phyloP scores from a whole-genome alignment of 768 basidiomycete species.

The Lentinula raphanica region DNA sequence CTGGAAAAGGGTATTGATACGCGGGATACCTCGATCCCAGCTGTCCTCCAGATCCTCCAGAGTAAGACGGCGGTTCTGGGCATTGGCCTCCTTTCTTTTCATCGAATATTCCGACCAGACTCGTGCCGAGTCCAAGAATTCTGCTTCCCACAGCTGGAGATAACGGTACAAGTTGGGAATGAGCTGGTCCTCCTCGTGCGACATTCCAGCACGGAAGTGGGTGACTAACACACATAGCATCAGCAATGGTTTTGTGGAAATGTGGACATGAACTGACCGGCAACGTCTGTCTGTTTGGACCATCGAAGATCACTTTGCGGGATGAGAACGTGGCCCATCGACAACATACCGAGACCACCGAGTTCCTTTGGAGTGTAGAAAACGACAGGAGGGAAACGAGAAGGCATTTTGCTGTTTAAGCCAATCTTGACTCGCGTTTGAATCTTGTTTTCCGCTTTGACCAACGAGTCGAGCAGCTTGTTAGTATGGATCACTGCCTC shows the following conservation, averaged over 20 bases:
- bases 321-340: conserved; percentile 98
- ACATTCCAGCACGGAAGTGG: conserved; percentile 99
- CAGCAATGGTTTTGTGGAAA: neutral
- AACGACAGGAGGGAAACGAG: conserved; percentile 94
- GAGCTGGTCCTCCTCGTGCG: conserved; percentile 88
- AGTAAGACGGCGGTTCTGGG: conserved; percentile 93
- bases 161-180: conserved; percentile 98
- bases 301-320: conserved; percentile 96
- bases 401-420: conserved; percentile 99
- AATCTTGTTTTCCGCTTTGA: conserved; percentile 99
- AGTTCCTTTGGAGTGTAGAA: conserved; percentile 98
- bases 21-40: conserved; percentile 97
- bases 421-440: conserved; percentile 99
- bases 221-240: conserved; percentile 51
- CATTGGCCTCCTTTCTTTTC: conserved; percentile 99
- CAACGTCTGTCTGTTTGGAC: conserved; percentile 97
- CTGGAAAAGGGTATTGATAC: conserved; percentile 99
- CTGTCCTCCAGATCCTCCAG: conserved; percentile 97
- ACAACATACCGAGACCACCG: conserved; percentile 97
- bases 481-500: conserved; percentile 98
- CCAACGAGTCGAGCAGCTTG: conserved; percentile 90
- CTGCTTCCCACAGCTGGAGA: conserved; percentile 95
- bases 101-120: conserved; percentile 99
- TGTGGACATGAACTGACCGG: conserved; percentile 48
- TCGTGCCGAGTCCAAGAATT: conserved; percentile 95